Conservation (phyloP, 805 yeast genomes). For the Millerago galiae region DNA sequence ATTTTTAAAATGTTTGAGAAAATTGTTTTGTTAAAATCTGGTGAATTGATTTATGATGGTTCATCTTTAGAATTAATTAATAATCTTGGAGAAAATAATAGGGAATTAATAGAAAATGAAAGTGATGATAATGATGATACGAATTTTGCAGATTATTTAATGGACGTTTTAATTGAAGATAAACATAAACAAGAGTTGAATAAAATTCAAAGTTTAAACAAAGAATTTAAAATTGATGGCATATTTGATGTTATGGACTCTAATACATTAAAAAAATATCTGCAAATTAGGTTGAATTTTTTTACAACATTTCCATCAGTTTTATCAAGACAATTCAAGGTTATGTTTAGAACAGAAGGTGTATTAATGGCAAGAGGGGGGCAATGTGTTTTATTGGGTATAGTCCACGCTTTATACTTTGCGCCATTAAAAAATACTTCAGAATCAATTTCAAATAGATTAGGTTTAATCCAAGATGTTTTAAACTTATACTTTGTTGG, state of each 20-base stretch:
- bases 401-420: conserved; percentile 62
- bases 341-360: conserved; percentile 46
- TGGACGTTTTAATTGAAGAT: conserved; percentile 62
- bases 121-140: conserved; percentile 30
- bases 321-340: conserved; percentile 27
- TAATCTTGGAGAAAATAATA: conserved; percentile 32
- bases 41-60: conserved; percentile 54
- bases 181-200: conserved; percentile 30
- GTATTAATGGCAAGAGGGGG: conserved; percentile 56
- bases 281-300: conserved; percentile 8
- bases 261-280: conserved; percentile 1
- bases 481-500: conserved; percentile 73
- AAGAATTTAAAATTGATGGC: not conserved
- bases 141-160: conserved; percentile 68
- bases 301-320: conserved; percentile 29
- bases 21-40: conserved; percentile 50
- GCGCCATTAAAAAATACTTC: conserved; percentile 44
- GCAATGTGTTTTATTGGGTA: conserved; percentile 58
- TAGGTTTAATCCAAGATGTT: conserved; percentile 73
- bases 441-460: conserved; percentile 54
- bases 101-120: not conserved
- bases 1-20: conserved; percentile 59
- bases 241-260: not conserved
- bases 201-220: conserved; percentile 7
- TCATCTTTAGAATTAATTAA: conserved; percentile 35